Evolutionary conservation across 2,329 filamentous ascomycete species (phyloP), one percentile per base, ranked within the genome.

Genomic region (Myriosclerotinia scirpicola): DNA sequence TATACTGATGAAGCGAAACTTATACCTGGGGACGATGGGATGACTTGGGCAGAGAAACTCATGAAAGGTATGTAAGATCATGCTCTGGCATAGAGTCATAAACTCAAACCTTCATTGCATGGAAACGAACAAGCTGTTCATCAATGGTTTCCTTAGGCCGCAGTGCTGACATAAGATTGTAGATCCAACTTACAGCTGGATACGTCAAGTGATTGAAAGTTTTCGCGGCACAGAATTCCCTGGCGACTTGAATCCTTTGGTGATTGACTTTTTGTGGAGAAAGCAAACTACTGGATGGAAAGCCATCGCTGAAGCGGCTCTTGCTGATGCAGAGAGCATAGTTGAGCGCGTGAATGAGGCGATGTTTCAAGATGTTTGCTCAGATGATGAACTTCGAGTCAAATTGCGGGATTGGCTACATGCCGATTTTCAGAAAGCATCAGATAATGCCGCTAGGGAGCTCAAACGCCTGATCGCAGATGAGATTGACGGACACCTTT

Each of bases 331-430:
- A 34, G 67, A 70, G 34, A 42, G 34, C 34, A 69, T 65, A 5
- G 67, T 72, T 4, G 56, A 67, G 14, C 20, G 20, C 0, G 56
- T 68, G 5, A 70, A 68, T 52, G 40, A 50, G 34, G 59, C 50
- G 26, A 15, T 72, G 8, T 68, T 70, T 46, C 38, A 62, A 53
- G 58, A 52, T 14, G 66, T 65, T 46, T 71, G 69, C 42, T 54
- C 69, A 14, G 68, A 72, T 30, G 34, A 59, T 8, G 54, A 65
- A 2, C 56, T 71, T 55, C 63, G 67, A 20, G 15, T 53, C 9
- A 70, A 68, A 14, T 52, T 71, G 36, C 62, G 40, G n/a, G 36
- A 52, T 11, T 72, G 67, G 69, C 42, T 71, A 20, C 58, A 70
- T 17, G 63, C 66, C 14, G 68, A 69, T 26, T 67, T 62, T 20